phyloP scores from a whole-genome alignment of 768 basidiomycete species.

The Panaeolus cyanescens region DNA sequence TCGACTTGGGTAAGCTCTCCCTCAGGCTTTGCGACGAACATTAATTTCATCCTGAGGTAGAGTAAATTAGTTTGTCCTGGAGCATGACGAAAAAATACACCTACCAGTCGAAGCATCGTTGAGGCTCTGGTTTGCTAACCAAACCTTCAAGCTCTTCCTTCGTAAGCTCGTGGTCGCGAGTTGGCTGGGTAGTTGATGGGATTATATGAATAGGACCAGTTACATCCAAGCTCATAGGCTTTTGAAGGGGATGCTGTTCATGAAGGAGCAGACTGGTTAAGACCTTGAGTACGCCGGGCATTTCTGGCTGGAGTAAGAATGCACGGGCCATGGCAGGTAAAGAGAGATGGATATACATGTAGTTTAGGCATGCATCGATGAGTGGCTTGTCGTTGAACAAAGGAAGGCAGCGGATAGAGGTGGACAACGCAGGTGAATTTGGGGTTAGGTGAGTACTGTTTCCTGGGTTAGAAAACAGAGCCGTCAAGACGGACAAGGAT shows the following conservation, averaged over 20 bases:
- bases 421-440: constrained; percentile 59
- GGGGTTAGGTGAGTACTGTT: constrained; percentile 57
- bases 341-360: constrained; percentile 74
- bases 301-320: constrained; percentile 70
- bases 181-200: constrained; percentile 47
- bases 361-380: constrained; percentile 72
- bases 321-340: constrained; percentile 75
- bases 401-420: constrained; percentile 72
- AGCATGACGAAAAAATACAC: constrained; percentile 14
- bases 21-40: constrained; percentile 76
- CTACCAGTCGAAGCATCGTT: constrained; percentile 84
- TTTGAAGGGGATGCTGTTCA: constrained; percentile 64
- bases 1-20: constrained; percentile 91
- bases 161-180: constrained; percentile 66
- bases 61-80: constrained; percentile 1
- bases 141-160: constrained; percentile 68
- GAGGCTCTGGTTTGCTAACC: constrained; percentile 64
- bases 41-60: constrained; percentile 79
- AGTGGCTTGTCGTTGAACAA: constrained; percentile 70
- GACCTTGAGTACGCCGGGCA: constrained; percentile 70
- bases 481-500: constrained; percentile 58
- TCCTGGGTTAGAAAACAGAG: constrained; percentile 60
- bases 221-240: constrained; percentile 65
- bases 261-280: constrained; percentile 66
- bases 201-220: constrained; percentile 59